Evolutionary conservation across 805 yeast species (phyloP), one percentile per base, ranked within the genome.

Genomic region (Yamadazyma ubonensis): DNA sequence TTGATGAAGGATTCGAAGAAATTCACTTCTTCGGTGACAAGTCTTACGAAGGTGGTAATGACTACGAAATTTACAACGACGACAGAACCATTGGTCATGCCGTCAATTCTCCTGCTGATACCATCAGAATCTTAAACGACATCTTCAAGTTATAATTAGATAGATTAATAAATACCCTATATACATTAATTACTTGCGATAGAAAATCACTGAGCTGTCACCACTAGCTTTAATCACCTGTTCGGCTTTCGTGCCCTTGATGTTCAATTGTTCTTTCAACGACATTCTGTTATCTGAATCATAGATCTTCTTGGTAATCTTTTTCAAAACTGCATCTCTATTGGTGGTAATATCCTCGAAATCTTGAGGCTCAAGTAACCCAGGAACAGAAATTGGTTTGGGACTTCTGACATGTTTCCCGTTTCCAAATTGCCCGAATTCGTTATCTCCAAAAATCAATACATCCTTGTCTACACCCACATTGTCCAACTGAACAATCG

Each of bases 1-100:
- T 71, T 57, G 67, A 74, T 45, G 96, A 91, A 69, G 81, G 84
- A 51, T 93, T 90, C 73, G 75, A 81, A 58, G 76, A 79, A 55
- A 88, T 93, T 57, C 98, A 93, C 75, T 93, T 93, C 81, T 93
- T 93, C 62, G 99, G 99, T 71, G 99, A 93, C 78, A 93, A 93
- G 78, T 78, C 96, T 51, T 85, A 85, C 76, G 67, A 81, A 71
- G 99, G 99, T 62, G 99, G 99, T 73, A 93, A 93, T 71, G 99
- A 93, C 73, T 93, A 83, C 71, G 99, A 93, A 78, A 93, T 93
- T 67, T 93, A 84, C 76, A 73, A 63, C 56, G 99, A 93, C 66
- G 66, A 73, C 40, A 87, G 99, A 80, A 90, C 97, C 50, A 82
- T 86, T 49, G 99, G 99, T 56, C 98, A 93, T 62, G 80, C 97